Percentiles rank a stretch among this genome's conserved stretches.
phyloP scores from a whole-genome alignment of 495 filamentous ascomycete species.

The Penicillium daleae region DNA sequence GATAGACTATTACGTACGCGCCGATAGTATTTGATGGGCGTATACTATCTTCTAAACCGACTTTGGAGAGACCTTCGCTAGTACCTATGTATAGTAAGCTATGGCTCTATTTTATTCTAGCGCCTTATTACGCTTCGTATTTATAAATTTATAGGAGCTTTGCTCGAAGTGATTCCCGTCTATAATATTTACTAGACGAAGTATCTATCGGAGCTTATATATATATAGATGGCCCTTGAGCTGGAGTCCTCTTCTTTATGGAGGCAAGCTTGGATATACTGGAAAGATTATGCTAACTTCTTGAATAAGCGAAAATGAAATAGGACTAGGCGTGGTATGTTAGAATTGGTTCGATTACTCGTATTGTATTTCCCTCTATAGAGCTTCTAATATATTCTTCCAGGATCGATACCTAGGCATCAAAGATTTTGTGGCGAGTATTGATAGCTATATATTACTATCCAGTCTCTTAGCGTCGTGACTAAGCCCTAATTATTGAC shows the following conservation, averaged over 20 bases:
- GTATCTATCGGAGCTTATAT: neutral
- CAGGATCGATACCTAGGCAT: neutral
- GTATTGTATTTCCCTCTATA: neutral
- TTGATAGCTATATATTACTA: neutral
- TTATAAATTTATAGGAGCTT: neutral
- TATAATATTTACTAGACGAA: neutral
- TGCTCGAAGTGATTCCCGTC: neutral
- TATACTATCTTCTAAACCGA: neutral
- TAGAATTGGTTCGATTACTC: neutral
- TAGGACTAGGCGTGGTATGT: neutral
- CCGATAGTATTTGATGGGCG: neutral
- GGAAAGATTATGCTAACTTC: neutral
- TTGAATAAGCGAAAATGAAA: neutral
- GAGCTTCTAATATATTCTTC: neutral
- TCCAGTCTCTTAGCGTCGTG: neutral
- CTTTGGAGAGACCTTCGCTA: neutral
- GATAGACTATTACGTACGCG: neutral
- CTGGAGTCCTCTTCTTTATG: neutral
- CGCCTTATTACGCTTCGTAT: neutral
- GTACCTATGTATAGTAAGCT: neutral
- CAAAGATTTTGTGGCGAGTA: neutral
- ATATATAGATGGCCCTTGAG: neutral
- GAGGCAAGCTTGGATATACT: neutral
- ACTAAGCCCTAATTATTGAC: neutral
- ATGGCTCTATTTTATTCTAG: neutral